Percentiles rank a stretch among this genome's conserved stretches.
Evolutionary conservation across 805 yeast genomes (phyloP).

Genomic region (Metschnikowia gelsemii): DNA sequence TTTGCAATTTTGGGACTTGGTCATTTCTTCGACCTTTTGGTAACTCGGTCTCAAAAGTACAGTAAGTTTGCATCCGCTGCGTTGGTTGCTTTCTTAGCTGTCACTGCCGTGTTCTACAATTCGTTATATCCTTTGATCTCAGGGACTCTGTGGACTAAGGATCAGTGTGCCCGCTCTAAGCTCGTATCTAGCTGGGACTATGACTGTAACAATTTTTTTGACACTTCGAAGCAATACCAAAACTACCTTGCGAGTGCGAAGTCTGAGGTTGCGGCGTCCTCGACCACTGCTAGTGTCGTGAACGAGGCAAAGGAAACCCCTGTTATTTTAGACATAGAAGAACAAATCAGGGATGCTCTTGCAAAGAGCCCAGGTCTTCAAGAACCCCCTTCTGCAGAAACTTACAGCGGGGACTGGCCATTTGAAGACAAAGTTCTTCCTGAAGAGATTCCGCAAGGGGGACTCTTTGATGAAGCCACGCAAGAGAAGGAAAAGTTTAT

Average conservation of each 20-base stretch:
- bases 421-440: conserved; percentile 12
- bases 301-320: conserved; percentile 16
- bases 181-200: conserved; percentile 79
- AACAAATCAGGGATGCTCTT: neutral
- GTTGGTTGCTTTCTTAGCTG: conserved; percentile 48
- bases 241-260: conserved; percentile 9
- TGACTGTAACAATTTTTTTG: conserved; percentile 63
- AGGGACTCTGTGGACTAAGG: conserved; percentile 77
- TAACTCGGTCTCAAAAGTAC: conserved; percentile 37
- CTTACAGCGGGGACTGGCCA: conserved; percentile 17
- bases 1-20: conserved; percentile 79
- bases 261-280: conserved; percentile 4
- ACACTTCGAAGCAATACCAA: conserved; percentile 26
- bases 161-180: conserved; percentile 60
- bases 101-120: conserved; percentile 54
- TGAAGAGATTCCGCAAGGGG: conserved; percentile 17
- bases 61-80: conserved; percentile 46
- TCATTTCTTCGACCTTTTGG: conserved; percentile 59
- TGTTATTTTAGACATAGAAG: conserved; percentile 6
- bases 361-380: conserved; percentile 8
- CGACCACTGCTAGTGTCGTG: conserved; percentile 11
- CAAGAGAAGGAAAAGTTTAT: conserved; percentile 3
- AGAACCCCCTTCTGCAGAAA: conserved; percentile 19
- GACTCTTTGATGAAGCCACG: conserved; percentile 18
- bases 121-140: conserved; percentile 72